These are phyloP conservation scores for Oryza meyeriana DNA, from an alignment of 176 grass and related monocot species.

Conservation along the genomic window DNA sequence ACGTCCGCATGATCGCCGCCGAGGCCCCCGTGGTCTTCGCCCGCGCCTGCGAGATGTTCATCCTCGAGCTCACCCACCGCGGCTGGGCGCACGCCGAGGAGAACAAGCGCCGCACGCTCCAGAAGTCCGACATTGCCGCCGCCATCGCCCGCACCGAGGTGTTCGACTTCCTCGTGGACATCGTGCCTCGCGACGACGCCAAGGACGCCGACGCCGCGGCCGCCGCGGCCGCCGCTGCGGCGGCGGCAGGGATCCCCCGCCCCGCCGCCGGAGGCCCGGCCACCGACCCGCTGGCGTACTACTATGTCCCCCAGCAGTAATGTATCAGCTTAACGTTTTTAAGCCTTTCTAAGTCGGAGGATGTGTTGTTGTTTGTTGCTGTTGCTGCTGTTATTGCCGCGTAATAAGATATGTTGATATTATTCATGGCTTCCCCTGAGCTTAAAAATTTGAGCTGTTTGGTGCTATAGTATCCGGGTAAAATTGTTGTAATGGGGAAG, in stretches of 20 bases:
- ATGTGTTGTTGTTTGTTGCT: neutral
- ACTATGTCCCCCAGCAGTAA: slow-evolving; percentile 67
- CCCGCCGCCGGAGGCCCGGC: slow-evolving; percentile 45
- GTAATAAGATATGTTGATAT: slow-evolving; percentile 42
- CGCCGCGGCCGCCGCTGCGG: slow-evolving; percentile 23
- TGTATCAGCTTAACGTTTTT: slow-evolving; percentile 19
- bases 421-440: slow-evolving; percentile 31
- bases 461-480: slow-evolving; percentile 17
- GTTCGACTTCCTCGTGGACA: slow-evolving; percentile 88
- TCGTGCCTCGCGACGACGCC: slow-evolving; percentile 76
- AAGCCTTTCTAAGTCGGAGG: neutral
- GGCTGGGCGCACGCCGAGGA: slow-evolving; percentile 92
- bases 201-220: slow-evolving; percentile 47
- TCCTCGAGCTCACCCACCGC: slow-evolving; percentile 85
- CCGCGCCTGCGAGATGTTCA: slow-evolving; percentile 93
- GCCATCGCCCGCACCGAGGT: slow-evolving; percentile 91
- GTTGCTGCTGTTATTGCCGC: neutral
- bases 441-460: slow-evolving; percentile 29
- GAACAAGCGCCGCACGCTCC: slow-evolving; percentile 86
- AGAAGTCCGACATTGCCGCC: slow-evolving; percentile 90
- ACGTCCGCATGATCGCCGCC: slow-evolving; percentile 92
- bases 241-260: slow-evolving; percentile 40
- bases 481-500: slow-evolving; percentile 24
- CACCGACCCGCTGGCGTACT: slow-evolving; percentile 52
- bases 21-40: slow-evolving; percentile 89